These are phyloP conservation scores for Hypoxylon sp. DNA, from an alignment of 2,329 filamentous ascomycete genomes.

Conservation along the genomic window DNA sequence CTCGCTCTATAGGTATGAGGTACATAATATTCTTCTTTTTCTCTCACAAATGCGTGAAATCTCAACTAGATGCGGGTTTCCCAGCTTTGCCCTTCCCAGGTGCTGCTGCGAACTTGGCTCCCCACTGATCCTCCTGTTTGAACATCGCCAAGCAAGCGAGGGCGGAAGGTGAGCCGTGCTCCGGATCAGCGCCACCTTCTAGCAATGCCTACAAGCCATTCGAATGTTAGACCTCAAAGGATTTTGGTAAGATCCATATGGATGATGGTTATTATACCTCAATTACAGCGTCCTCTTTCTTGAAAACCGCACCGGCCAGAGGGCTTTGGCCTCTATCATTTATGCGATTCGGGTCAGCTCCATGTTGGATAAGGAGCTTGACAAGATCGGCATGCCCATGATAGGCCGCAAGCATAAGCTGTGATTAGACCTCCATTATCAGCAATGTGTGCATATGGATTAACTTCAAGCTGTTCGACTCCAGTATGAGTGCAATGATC, in stretches of 20 bases:
- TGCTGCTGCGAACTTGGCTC: constrained; percentile 64
- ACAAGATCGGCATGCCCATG: constrained; percentile 75
- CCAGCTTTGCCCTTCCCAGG: constrained; percentile 63
- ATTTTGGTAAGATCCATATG: background rate
- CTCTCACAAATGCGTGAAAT: background rate
- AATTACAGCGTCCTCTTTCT: constrained; percentile 76
- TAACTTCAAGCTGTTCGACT: background rate
- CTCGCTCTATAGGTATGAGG: background rate
- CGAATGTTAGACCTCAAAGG: constrained; percentile 11
- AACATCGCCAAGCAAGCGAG: constrained; percentile 66
- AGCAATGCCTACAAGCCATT: constrained; percentile 59
- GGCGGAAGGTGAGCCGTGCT: constrained; percentile 66
- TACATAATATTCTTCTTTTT: background rate
- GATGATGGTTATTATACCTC: constrained; percentile 57
- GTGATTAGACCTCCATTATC: background rate
- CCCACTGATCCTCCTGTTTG: constrained; percentile 67
- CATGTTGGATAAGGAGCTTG: constrained; percentile 71
- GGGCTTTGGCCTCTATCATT: constrained; percentile 79
- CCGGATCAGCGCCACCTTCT: constrained; percentile 69
- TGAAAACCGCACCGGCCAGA: constrained; percentile 80
- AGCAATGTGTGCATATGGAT: constrained; percentile 2
- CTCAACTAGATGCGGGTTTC: constrained; percentile 30
- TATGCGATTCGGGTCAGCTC: constrained; percentile 76
- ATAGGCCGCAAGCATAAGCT: constrained; percentile 82
- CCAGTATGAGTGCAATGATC: background rate